phyloP scores from a whole-genome alignment of 441 rosid genomes.

The Euphorbia corollata region DNA sequence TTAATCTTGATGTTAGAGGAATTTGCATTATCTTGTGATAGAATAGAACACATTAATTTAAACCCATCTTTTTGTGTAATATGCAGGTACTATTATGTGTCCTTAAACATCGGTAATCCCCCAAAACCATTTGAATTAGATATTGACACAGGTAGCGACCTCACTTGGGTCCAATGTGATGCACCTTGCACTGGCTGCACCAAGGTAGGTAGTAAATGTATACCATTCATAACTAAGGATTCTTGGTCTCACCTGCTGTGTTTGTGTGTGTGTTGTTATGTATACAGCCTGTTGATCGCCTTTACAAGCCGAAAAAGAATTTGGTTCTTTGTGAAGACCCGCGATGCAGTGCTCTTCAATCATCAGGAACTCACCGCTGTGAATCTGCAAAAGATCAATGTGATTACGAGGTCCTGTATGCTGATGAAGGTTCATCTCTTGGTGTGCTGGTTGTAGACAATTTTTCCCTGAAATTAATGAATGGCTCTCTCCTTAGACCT shows the following conservation, averaged over 20 bases:
- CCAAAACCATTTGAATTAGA: constrained; percentile 72
- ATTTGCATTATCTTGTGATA: neutral
- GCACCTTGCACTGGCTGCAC: constrained; percentile 61
- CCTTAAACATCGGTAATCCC: constrained; percentile 60
- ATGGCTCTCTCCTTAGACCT: constrained; percentile 42
- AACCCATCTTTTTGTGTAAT: neutral
- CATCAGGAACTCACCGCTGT: constrained; percentile 33
- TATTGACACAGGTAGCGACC: constrained; percentile 88
- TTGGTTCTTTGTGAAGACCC: constrained; percentile 55
- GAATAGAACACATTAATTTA: neutral
- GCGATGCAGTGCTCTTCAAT: constrained; percentile 51
- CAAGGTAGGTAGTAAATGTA: constrained; percentile 55
- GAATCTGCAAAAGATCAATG: constrained; percentile 47
- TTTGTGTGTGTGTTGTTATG: constrained; percentile 1
- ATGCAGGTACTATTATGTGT: constrained; percentile 63
- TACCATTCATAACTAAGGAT: neutral
- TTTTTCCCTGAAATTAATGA: constrained; percentile 40
- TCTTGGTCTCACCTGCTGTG: constrained; percentile 10
- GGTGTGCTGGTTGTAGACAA: constrained; percentile 73
- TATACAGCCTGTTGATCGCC: constrained; percentile 54
- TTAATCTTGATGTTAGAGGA: neutral
- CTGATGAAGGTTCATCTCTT: constrained; percentile 82
- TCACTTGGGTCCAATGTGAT: constrained; percentile 91
- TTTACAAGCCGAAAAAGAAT: constrained; percentile 59
- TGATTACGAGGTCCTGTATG: constrained; percentile 74